Conservation (phyloP, 208 protist genomes). For the Plasmodiophora brassicae region DNA sequence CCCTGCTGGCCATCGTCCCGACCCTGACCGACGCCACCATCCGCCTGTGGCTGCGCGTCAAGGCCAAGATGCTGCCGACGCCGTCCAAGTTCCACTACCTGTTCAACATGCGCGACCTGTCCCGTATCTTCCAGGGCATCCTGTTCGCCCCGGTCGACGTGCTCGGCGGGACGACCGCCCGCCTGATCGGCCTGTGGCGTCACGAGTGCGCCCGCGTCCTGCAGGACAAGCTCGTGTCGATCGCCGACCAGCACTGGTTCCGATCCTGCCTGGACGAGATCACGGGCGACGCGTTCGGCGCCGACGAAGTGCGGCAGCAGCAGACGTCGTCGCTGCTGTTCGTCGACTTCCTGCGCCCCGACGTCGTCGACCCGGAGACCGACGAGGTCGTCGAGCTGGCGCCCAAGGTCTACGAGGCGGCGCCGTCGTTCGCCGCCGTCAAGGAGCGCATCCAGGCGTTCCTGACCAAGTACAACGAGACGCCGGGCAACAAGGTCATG, state of each 20-base stretch:
- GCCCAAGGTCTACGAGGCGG: conserved; percentile 86
- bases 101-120: conserved; percentile 95
- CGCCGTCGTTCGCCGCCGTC: conserved; percentile 72
- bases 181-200: conserved; percentile 85
- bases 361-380: conserved; percentile 49
- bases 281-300: conserved; percentile 53
- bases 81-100: conserved; percentile 96
- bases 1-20: conserved; percentile 43
- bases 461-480: conserved; percentile 67
- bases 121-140: conserved; percentile 86
- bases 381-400: conserved; percentile 55
- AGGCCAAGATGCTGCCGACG: conserved; percentile 84
- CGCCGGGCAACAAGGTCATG: conserved; percentile 56
- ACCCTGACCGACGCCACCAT: conserved; percentile 54
- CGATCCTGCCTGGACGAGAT: conserved; percentile 76
- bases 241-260: conserved; percentile 89
- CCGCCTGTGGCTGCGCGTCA: conserved; percentile 59
- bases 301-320: neutral
- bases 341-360: conserved; percentile 80
- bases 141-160: conserved; percentile 75
- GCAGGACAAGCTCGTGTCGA: conserved; percentile 87
- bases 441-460: conserved; percentile 58
- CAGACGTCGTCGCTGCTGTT: conserved; percentile 70
- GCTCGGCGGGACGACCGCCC: conserved; percentile 66
- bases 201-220: conserved; percentile 94